These are phyloP conservation scores for Daedaleopsis sinensis DNA, from an alignment of 768 basidiomycete species.

Conservation along the genomic window DNA sequence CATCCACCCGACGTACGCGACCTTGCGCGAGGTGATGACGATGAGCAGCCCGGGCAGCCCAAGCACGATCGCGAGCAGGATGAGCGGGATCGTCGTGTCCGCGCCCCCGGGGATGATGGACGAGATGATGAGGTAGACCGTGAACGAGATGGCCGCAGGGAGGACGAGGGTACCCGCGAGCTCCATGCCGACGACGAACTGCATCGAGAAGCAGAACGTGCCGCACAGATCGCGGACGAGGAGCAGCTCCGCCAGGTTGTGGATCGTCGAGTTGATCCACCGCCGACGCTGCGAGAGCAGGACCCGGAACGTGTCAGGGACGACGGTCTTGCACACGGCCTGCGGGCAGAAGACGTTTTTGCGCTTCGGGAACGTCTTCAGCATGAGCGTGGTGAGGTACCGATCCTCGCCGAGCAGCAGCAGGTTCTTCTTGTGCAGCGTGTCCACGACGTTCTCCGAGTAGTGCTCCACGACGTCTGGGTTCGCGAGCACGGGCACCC, in stretches of 20 bases:
- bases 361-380: slow-evolving; percentile 99
- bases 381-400: slow-evolving; percentile 94
- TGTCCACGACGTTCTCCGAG: slow-evolving; percentile 99
- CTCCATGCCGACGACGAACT: slow-evolving; percentile 99
- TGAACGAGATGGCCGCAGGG: slow-evolving; percentile 97
- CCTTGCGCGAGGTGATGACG: slow-evolving; percentile 92
- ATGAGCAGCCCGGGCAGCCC: slow-evolving; percentile 96
- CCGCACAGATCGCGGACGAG: slow-evolving; percentile 98
- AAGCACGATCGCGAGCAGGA: slow-evolving; percentile 90
- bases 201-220: slow-evolving; percentile 99
- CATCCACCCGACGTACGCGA: slow-evolving; percentile 98
- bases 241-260: slow-evolving; percentile 94
- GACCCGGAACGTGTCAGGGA: slow-evolving; percentile 94
- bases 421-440: slow-evolving; percentile 98
- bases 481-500: slow-evolving; percentile 98
- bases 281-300: slow-evolving; percentile 95
- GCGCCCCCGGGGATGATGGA: slow-evolving; percentile 82
- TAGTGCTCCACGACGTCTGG: slow-evolving; percentile 99
- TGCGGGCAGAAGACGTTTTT: slow-evolving; percentile 99
- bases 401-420: slow-evolving; percentile 98
- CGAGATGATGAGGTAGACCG: slow-evolving; percentile 87
- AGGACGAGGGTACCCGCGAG: slow-evolving; percentile 94
- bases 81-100: slow-evolving; percentile 86
- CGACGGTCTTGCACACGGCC: slow-evolving; percentile 98
- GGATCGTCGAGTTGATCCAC: slow-evolving; percentile 99